Evolutionary conservation across 768 basidiomycete genomes (phyloP).

Genomic region (Psilocybe tampanensis): DNA sequence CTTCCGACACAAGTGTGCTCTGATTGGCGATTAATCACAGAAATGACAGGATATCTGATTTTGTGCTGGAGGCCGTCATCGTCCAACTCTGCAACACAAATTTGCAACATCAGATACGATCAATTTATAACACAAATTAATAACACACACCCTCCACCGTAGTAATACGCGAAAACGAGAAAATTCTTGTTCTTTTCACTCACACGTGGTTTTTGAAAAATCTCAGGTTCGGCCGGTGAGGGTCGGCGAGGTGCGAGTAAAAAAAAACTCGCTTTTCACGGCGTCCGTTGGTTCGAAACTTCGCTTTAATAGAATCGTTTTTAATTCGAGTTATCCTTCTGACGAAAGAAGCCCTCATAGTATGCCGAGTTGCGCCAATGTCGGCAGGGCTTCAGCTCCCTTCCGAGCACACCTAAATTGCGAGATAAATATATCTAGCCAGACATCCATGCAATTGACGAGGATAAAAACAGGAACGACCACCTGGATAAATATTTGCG

Average conservation of each 20-base stretch:
- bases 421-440: slow-evolving; percentile 1
- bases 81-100: background rate
- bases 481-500: slow-evolving; percentile 1
- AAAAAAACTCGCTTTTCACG: no score
- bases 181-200: slow-evolving; percentile 9
- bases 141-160: no score
- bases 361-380: background rate
- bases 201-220: slow-evolving; percentile 13
- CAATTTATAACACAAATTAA: no score
- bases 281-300: background rate
- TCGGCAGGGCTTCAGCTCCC: background rate
- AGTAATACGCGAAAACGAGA: background rate
- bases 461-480: slow-evolving; percentile 1
- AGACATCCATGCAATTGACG: background rate
- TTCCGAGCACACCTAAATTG: slow-evolving; percentile 4
- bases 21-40: background rate
- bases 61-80: background rate
- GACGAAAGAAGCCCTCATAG: background rate
- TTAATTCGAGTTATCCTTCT: background rate
- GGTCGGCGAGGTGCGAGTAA: slow-evolving; percentile 8
- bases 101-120: background rate
- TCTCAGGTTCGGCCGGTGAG: slow-evolving; percentile 10
- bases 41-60: background rate
- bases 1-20: background rate
- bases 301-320: background rate